Percentiles rank a stretch among this genome's conserved stretches.
Conservation (phyloP, 306 rosid genomes). For the Lathyrus oleraceus region DNA sequence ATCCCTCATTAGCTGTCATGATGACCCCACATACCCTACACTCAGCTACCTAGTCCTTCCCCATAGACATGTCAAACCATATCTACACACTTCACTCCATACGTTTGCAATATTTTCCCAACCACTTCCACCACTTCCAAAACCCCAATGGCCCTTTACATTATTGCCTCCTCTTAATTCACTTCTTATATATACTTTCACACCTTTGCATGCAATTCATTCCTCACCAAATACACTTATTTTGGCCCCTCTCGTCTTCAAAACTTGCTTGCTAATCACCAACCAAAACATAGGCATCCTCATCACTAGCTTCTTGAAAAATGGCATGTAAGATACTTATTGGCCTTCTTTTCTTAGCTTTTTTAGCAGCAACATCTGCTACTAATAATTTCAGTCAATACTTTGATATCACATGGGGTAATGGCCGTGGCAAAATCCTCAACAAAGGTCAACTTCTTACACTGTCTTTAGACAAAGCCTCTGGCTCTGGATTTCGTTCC, state of each 20-base stretch:
- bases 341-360: slow-evolving; percentile 11
- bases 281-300: not conserved
- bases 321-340: slow-evolving; percentile 30
- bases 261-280: not conserved
- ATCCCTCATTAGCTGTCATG: slow-evolving; percentile 42
- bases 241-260: not conserved
- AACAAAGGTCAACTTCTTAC: slow-evolving; percentile 46
- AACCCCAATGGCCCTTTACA: slow-evolving; percentile 1
- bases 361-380: slow-evolving; percentile 31
- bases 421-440: slow-evolving; percentile 54
- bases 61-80: slow-evolving; percentile 45
- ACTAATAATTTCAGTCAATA: slow-evolving; percentile 54
- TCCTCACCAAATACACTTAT: slow-evolving; percentile 29
- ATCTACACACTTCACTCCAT: slow-evolving; percentile 17
- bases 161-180: slow-evolving; percentile 15
- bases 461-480: slow-evolving; percentile 50
- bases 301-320: slow-evolving; percentile 19
- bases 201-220: slow-evolving; percentile 38
- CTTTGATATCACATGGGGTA: slow-evolving; percentile 65
- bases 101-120: slow-evolving; percentile 37
- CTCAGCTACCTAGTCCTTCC: slow-evolving; percentile 13
- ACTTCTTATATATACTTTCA: slow-evolving; percentile 34
- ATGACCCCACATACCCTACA: slow-evolving; percentile 30
- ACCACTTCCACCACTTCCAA: slow-evolving; percentile 47
- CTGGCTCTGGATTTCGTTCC: slow-evolving; percentile 59